Conservation (phyloP, 257 asterid genomes). For the Ligustrum vulgare region DNA sequence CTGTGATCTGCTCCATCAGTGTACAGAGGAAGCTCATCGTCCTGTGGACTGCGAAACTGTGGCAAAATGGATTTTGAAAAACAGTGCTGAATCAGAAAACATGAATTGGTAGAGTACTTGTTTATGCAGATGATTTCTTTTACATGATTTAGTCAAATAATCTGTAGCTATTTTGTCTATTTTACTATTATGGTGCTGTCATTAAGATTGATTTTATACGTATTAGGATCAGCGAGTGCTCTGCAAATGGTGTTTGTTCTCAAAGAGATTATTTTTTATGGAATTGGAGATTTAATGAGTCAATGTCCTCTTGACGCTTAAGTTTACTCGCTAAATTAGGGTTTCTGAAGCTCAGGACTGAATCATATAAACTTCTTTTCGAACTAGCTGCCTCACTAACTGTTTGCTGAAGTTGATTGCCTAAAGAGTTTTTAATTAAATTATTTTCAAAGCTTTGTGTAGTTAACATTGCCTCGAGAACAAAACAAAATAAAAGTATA, state of each 20-base stretch:
- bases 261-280: too few species aligned
- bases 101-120: slow-evolving; percentile 78
- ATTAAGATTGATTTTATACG: too few species aligned
- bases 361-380: too few species aligned
- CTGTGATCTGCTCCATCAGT: slow-evolving; percentile 47
- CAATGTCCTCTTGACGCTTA: too few species aligned
- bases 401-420: not conserved
- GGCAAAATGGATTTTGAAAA: slow-evolving; percentile 88
- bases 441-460: not conserved
- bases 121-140: not conserved
- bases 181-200: not conserved
- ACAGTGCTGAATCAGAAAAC: slow-evolving; percentile 98
- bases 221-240: too few species aligned
- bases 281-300: too few species aligned
- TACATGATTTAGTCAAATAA: not conserved
- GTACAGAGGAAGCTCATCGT: slow-evolving; percentile 99
- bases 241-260: too few species aligned
- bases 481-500: too few species aligned
- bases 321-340: not conserved
- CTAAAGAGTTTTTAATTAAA: not conserved
- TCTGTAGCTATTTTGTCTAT: not conserved
- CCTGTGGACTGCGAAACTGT: slow-evolving; percentile 98
- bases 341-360: not conserved
- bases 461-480: not conserved
- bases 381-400: not conserved